phyloP scores from a whole-genome alignment of 345 rosid species.

The Populus tremula region DNA sequence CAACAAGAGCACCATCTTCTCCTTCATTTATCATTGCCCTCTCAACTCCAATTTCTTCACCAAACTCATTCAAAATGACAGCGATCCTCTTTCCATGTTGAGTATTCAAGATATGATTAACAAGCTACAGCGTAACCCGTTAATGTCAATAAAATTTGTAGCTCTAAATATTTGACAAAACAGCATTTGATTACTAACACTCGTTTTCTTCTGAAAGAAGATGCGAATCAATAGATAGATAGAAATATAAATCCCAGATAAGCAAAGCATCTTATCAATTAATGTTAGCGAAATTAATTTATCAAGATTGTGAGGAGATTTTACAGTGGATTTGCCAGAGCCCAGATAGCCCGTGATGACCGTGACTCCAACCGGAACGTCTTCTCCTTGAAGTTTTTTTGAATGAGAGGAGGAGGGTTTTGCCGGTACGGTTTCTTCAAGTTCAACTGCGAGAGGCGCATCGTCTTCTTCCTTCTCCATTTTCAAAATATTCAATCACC shows the following conservation, averaged over 20 bases:
- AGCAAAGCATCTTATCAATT: neutral
- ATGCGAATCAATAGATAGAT: neutral
- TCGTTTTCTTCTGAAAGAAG: neutral
- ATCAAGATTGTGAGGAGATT: neutral
- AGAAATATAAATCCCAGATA: neutral
- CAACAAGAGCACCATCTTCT: slow-evolving; percentile 75
- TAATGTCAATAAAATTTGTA: neutral
- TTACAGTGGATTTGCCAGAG: slow-evolving; percentile 92
- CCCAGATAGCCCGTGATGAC: slow-evolving; percentile 95
- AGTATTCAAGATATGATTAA: slow-evolving; percentile 64
- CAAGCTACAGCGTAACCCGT: slow-evolving; percentile 44
- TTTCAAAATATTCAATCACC: slow-evolving; percentile 3
- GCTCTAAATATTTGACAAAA: neutral
- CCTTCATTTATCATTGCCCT: slow-evolving; percentile 98
- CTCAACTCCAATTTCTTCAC: slow-evolving; percentile 95
- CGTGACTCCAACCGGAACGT: slow-evolving; percentile 63
- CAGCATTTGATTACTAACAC: neutral
- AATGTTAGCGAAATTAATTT: neutral
- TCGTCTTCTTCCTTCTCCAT: slow-evolving; percentile 67
- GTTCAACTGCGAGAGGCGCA: slow-evolving; percentile 67
- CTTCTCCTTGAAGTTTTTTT: slow-evolving; percentile 14
- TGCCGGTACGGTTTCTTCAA: slow-evolving; percentile 16
- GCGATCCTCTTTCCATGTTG: slow-evolving; percentile 91
- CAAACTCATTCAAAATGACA: slow-evolving; percentile 91
- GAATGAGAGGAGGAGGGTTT: neutral